A percentile compares a stretch with the other conserved stretches of the same genome.
Evolutionary conservation across 352 stramenopile species (phyloP).

Genomic region (Pelagophyceae sp.): DNA sequence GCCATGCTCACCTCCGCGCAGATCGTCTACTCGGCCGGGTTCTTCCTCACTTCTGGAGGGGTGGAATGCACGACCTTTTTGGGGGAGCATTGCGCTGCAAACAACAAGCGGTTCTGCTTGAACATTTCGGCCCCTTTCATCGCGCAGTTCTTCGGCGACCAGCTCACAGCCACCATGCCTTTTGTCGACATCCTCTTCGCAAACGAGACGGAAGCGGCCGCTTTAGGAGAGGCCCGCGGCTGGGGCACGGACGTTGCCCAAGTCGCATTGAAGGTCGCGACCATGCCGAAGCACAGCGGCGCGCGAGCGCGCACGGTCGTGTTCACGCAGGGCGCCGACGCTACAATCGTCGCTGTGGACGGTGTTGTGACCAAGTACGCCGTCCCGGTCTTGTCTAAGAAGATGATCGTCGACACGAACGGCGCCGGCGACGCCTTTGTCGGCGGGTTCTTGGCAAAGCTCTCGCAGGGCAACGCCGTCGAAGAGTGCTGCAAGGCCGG

Average conservation of each 20-base stretch:
- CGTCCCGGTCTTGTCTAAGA: conserved; percentile 70
- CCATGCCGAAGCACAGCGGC: conserved; percentile 81
- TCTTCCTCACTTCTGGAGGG: conserved; percentile 93
- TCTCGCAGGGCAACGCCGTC: conserved; percentile 66
- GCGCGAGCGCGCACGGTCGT: conserved; percentile 83
- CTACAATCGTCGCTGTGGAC: conserved; percentile 88
- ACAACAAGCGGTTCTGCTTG: conserved; percentile 88
- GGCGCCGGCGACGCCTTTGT: conserved; percentile 97
- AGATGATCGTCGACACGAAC: conserved; percentile 96
- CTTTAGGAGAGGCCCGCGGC: conserved; percentile 64
- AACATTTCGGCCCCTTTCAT: conserved; percentile 98
- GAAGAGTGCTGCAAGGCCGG: conserved; percentile 87
- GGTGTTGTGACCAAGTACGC: conserved; percentile 79
- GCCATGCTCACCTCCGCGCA: conserved; percentile 83
- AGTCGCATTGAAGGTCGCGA: conserved; percentile 82
- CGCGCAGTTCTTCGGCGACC: conserved; percentile 93
- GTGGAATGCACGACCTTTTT: conserved; percentile 61
- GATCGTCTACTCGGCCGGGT: conserved; percentile 93
- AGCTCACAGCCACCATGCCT: conserved; percentile 77
- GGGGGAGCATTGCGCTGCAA: conserved; percentile 77
- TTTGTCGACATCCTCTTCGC: conserved; percentile 97
- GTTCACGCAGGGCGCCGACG: conserved; percentile 91
- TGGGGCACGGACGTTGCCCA: conserved; percentile 72
- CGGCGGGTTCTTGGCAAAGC: conserved; percentile 88
- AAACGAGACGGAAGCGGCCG: conserved; percentile 93